Evolutionary conservation across 192 early-diverging fungal genomes (phyloP), one percentile per base, ranked within the genome.

Genomic region (Chytriomyces sp.): DNA sequence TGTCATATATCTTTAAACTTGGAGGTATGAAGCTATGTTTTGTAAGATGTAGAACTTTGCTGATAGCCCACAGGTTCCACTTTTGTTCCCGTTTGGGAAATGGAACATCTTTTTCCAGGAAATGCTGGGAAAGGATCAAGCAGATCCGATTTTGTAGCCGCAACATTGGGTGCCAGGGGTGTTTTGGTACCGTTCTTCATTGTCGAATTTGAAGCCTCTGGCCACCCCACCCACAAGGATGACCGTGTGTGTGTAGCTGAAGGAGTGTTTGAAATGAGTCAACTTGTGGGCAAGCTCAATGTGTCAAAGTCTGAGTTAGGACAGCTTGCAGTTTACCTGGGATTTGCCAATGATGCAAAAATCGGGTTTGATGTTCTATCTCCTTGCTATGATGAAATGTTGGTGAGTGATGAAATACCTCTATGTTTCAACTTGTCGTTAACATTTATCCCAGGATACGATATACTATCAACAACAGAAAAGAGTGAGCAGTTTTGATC

Each of bases 51-150:
- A 35, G 28, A 35, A 35, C 28, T 35, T 35, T 1, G 28, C 28
- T 35, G 28, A 59, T 20, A 13, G 20, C 1, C 53, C 13, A 1
- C 20, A 59, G 53, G 53, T 20, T 13, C 53, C 3, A 59, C 13
- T 59, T 59, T 59, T 59, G 53, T 59, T 13, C 53, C 53, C 1
- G 20, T 59, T 18, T 76, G 75, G 75, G 66, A 76, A 69, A 26
- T 76, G 35, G 45, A 70, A 50, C 75, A 76, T 48, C 35, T 76
- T 3, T 67, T 76, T 63, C 64, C 75, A 13, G 64, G 75, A 46
- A 76, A 76, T 46, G 75, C 75, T n/a, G 75, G 64, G 7, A 69
- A 35, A 45, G 75, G 75, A 6, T 76, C 75, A 28, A 26, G 16
- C 11, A 67, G 50, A 23, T 76, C 75, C 18, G 75, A 76, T 23